A percentile compares a stretch with the other conserved stretches of the same genome.
These are phyloP conservation scores for Podaxis pistillaris DNA, from an alignment of 768 basidiomycete species.

Conservation along the genomic window DNA sequence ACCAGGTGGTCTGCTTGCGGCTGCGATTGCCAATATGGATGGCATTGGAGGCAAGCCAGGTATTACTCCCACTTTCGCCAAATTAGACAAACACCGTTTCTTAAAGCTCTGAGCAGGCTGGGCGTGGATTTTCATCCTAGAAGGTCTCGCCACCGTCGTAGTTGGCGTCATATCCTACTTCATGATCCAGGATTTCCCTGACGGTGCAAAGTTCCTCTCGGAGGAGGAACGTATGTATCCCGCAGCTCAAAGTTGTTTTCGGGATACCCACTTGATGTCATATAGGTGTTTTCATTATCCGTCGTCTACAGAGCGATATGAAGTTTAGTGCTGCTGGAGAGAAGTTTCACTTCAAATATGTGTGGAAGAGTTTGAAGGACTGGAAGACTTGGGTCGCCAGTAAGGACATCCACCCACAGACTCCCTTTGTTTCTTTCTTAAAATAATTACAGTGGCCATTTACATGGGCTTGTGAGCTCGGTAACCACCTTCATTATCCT, in stretches of 20 bases:
- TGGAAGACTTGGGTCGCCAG: constrained; percentile 76
- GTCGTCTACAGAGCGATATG: constrained; percentile 62
- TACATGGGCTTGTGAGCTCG: constrained; percentile 64
- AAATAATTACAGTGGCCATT: constrained; percentile 51
- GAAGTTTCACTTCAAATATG: constrained; percentile 49
- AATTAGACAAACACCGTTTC: neutral
- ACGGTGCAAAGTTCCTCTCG: constrained; percentile 67
- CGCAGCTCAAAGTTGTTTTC: neutral
- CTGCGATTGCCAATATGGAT: constrained; percentile 69
- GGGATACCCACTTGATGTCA: neutral
- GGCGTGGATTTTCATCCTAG: constrained; percentile 76
- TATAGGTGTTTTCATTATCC: constrained; percentile 59
- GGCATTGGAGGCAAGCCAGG: constrained; percentile 62
- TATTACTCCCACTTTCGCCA: constrained; percentile 38
- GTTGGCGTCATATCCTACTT: constrained; percentile 62
- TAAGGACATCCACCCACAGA: constrained; percentile 29
- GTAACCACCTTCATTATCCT: neutral
- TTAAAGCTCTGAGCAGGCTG: constrained; percentile 32
- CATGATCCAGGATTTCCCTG: constrained; percentile 78
- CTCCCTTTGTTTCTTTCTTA: neutral
- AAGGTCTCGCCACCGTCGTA: constrained; percentile 67
- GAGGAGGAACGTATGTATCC: constrained; percentile 52
- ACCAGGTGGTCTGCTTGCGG: constrained; percentile 61
- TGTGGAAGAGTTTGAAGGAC: constrained; percentile 61
- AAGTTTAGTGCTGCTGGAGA: constrained; percentile 65